Base-by-base conservation (phyloP, 1,284 basidiomycete genomes). In the Malassezia pachydermatis region DNA sequence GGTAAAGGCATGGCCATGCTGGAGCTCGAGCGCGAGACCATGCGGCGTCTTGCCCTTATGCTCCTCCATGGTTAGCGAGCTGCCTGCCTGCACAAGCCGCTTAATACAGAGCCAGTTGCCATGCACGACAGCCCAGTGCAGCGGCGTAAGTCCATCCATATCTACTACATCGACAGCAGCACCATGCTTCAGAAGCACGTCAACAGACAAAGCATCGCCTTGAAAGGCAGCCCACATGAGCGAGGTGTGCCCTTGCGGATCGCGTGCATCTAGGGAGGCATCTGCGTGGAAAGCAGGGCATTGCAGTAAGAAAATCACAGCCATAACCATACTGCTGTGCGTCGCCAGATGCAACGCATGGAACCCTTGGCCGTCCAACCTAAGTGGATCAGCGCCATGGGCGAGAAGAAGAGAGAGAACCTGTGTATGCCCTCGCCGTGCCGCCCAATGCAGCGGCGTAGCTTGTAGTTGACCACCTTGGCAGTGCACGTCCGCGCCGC, bases 221-320 rank as follows among this genome's bases (percentile, higher is more conserved):
- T 98, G 94, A 74, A 96, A 98, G 4, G 89, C 88, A 2, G 94
- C 94, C 94, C 94, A 98, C 87, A 96, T 95, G 45, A 99, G 78
- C 0, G 87, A 79, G 0, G 92, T 96, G 67, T 98, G 94, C 0
- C 92, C 92, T 32, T 89, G 86, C 1, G 81, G 76, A 72, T 99
- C 94, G 35, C 51, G 42, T 3, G 49, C 48, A 30, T 70, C 65
- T 8, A 70, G 41, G 0, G 55, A 55, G 19, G 46, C 43, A 1
- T 41, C 41, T 2, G 57, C 48, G 37, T 50, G 42, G 37, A 65
- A 58, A 1, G 88, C 86, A 60, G 92, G 86, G 68, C 92, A 88
- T 49, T 73, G 72, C 2, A 73, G 79, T 33, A 98, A 79, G 72
- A 94, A 95, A 14, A 95, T 76, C 28, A 98, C 73, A 0, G 92